Conservation (phyloP, 352 stramenopile genomes). For the Phytophthora cryptogea region DNA sequence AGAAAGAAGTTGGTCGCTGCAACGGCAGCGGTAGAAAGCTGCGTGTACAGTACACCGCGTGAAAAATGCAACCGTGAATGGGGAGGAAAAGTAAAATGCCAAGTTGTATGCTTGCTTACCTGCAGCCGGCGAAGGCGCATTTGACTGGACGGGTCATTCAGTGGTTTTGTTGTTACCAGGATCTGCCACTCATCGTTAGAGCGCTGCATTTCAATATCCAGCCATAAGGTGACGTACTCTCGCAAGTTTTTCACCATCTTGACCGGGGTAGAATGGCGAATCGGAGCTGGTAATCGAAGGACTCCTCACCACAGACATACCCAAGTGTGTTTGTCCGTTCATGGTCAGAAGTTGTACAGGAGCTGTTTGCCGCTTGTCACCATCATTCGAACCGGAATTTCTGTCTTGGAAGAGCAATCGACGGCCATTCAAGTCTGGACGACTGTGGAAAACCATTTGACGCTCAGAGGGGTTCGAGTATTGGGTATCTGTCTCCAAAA, state of each 20-base stretch:
- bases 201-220: background rate
- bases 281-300: slow-evolving; percentile 6
- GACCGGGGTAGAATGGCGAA: background rate
- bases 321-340: slow-evolving; percentile 50
- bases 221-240: slow-evolving; percentile 10
- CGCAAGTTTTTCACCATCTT: slow-evolving; percentile 24
- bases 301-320: slow-evolving; percentile 26
- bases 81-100: background rate
- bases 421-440: slow-evolving; percentile 48
- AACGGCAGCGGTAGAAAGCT: slow-evolving; percentile 10
- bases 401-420: slow-evolving; percentile 47
- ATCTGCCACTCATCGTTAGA: slow-evolving; percentile 12
- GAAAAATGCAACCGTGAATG: background rate
- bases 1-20: slow-evolving; percentile 29
- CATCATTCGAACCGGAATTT: slow-evolving; percentile 3
- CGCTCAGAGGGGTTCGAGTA: slow-evolving; percentile 14
- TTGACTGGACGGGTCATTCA: slow-evolving; percentile 39
- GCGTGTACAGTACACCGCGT: background rate
- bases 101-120: slow-evolving; percentile 4
- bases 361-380: slow-evolving; percentile 5
- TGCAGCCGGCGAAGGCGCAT: slow-evolving; percentile 42
- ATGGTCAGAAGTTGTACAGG: slow-evolving; percentile 59
- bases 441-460: slow-evolving; percentile 51
- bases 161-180: slow-evolving; percentile 49
- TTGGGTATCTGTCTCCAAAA: slow-evolving; percentile 8